phyloP scores from a whole-genome alignment of 2,329 filamentous ascomycete species.

The Cladosporium sp. region DNA sequence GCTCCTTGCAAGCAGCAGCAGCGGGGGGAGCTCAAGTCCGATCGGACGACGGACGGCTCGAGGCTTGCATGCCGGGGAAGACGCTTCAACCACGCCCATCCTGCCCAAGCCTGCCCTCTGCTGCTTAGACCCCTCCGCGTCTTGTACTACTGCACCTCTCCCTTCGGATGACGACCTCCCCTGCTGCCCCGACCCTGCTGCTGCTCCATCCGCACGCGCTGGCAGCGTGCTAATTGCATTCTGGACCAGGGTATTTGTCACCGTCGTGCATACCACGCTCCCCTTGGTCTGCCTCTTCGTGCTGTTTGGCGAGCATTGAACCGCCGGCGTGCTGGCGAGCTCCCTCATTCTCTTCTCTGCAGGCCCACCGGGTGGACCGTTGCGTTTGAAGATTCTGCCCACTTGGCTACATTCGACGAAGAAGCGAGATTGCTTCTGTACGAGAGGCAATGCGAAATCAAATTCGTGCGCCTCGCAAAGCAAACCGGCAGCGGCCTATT shows the following conservation, averaged over 20 bases:
- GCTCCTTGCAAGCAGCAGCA: too few relatives aligned
- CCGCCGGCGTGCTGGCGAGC: neutral
- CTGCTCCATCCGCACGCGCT: conserved; percentile 8
- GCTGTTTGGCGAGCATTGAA: neutral
- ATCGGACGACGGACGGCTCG: conserved; percentile 3
- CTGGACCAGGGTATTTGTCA: conserved; percentile 12
- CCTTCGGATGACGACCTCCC: conserved; percentile 10
- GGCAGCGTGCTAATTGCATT: conserved; percentile 1
- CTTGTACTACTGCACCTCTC: conserved; percentile 17
- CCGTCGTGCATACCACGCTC: neutral
- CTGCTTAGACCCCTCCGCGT: conserved; percentile 3
- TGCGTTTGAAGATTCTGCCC: conserved; percentile 8
- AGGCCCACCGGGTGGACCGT: conserved; percentile 12
- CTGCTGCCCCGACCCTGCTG: conserved; percentile 4
- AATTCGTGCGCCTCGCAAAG: neutral
- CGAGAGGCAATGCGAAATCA: neutral
- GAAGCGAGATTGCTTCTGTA: conserved; percentile 3
- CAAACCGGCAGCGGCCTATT: neutral
- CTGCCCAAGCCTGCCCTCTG: neutral
- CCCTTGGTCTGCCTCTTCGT: neutral
- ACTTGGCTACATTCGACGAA: neutral
- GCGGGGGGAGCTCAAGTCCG: neutral
- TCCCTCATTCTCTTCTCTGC: neutral
- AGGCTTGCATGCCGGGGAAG: conserved; percentile 11
- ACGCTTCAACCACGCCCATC: neutral